These are phyloP conservation scores for Malus hybrid DNA, from an alignment of 331 rosid species.

Conservation along the genomic window DNA sequence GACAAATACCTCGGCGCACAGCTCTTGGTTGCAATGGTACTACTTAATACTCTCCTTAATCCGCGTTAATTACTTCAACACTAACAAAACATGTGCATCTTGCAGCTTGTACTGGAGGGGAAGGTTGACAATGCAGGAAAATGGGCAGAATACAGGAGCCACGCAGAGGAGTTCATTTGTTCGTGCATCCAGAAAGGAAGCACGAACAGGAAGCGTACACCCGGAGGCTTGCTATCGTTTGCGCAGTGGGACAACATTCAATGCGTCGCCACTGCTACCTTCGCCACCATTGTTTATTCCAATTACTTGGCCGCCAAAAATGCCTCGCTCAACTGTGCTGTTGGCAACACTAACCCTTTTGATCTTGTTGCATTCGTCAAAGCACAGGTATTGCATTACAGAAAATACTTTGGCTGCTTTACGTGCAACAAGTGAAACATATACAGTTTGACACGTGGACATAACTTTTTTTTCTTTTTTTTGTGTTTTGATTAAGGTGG, in stretches of 20 bases:
- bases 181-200: conserved; percentile 26
- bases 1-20: conserved; percentile 47
- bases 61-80: not conserved
- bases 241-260: conserved; percentile 38
- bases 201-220: conserved; percentile 20
- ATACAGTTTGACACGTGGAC: no score
- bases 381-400: conserved; percentile 15
- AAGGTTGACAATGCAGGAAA: conserved; percentile 7
- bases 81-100: not conserved
- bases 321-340: conserved; percentile 10
- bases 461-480: no score
- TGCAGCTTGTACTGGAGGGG: conserved; percentile 55
- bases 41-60: not conserved
- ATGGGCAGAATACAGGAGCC: conserved; percentile 26
- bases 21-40: conserved; percentile 34
- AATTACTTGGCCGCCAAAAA: conserved; percentile 21
- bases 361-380: conserved; percentile 5
- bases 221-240: conserved; percentile 48
- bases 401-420: no score
- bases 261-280: conserved; percentile 43
- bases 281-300: conserved; percentile 38
- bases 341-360: not conserved
- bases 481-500: conserved; percentile 21
- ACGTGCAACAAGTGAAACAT: no score
- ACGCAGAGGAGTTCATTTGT: conserved; percentile 50